phyloP scores from a whole-genome alignment of 176 grass and related monocot genomes.

The Hsuehochloa calcarea region DNA sequence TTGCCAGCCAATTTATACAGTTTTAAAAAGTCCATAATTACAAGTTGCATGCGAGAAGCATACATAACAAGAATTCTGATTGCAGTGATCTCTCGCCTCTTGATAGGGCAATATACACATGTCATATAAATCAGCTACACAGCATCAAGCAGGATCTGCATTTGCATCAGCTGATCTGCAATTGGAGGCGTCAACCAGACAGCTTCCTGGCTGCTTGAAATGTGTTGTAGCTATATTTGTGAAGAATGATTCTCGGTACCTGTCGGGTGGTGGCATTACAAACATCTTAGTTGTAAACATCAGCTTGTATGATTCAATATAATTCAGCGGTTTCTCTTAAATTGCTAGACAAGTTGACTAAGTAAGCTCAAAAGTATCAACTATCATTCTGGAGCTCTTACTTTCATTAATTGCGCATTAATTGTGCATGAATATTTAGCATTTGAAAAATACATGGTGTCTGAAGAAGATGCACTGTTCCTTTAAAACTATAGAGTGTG shows the following conservation, averaged over 20 bases:
- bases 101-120: neutral
- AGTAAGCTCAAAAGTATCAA: neutral
- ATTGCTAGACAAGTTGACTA: neutral
- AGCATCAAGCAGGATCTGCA: slow-evolving; percentile 1
- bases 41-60: too few relatives aligned
- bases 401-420: too few relatives aligned
- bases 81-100: too few relatives aligned
- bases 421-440: neutral
- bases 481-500: neutral
- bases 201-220: neutral
- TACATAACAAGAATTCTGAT: too few relatives aligned
- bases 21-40: too few relatives aligned
- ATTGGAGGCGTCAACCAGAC: neutral
- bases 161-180: slow-evolving; percentile 12
- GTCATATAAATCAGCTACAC: too few relatives aligned
- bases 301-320: neutral
- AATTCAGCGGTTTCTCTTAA: neutral
- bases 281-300: slow-evolving; percentile 15
- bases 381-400: neutral
- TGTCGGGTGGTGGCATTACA: too few relatives aligned
- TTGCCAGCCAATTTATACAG: too few relatives aligned
- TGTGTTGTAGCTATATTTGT: neutral
- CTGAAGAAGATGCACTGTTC: slow-evolving; percentile 1
- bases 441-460: neutral
- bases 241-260: neutral